These are phyloP conservation scores for Triglochin maritima DNA, from an alignment of 106 monocot genomes.

Conservation along the genomic window DNA sequence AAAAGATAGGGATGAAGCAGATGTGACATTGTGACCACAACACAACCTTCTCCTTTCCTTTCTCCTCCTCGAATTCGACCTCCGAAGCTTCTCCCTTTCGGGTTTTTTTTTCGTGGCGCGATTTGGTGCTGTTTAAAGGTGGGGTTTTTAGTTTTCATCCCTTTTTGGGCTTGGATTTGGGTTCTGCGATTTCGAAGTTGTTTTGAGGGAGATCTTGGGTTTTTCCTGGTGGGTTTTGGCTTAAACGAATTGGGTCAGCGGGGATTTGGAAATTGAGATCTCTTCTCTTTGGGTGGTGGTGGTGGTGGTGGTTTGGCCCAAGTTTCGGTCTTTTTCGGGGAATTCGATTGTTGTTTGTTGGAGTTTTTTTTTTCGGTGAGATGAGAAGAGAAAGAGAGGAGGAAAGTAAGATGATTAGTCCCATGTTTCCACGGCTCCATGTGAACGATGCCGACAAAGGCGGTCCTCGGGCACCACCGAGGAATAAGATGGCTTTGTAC, in stretches of 20 bases:
- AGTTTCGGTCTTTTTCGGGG: not conserved
- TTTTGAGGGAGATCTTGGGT: not conserved
- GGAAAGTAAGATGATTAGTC: conserved; percentile 8
- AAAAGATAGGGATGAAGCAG: too few relatives aligned
- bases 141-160: not conserved
- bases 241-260: not conserved
- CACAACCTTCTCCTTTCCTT: not conserved
- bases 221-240: not conserved
- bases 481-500: conserved; percentile 99
- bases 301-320: not conserved
- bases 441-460: conserved; percentile 77
- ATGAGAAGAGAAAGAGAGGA: conserved; percentile 6
- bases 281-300: not conserved
- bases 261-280: not conserved
- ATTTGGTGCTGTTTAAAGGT: too few relatives aligned
- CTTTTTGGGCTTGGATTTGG: not conserved
- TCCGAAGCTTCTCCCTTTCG: not conserved
- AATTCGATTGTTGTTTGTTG: not conserved
- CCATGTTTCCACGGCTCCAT: conserved; percentile 90
- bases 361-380: not conserved
- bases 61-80: not conserved
- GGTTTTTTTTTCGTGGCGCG: too few relatives aligned
- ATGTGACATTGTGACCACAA: too few relatives aligned
- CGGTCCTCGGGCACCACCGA: conserved; percentile 83
- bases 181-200: not conserved